A percentile compares a stretch with the other conserved stretches of the same genome.
These are phyloP conservation scores for Cercospora sp. DNA, from an alignment of 2,329 filamentous ascomycete genomes.

Conservation along the genomic window DNA sequence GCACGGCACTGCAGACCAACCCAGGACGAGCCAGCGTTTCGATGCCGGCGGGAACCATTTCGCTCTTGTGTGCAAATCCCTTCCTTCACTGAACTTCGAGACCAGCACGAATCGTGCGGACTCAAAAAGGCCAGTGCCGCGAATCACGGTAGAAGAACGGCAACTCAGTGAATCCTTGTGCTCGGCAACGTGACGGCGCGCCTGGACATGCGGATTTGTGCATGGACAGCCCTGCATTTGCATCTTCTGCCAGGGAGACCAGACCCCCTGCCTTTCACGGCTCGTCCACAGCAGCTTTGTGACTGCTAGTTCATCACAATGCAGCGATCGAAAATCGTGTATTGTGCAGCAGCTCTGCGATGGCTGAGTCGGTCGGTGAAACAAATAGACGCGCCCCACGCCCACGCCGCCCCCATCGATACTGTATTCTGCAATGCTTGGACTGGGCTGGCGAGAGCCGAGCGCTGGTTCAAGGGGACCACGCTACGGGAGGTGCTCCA, in stretches of 20 bases:
- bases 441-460: background rate
- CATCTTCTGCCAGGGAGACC: constrained; percentile 1
- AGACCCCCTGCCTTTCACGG: background rate
- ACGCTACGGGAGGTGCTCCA: background rate
- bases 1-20: background rate
- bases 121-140: background rate
- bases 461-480: background rate
- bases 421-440: background rate
- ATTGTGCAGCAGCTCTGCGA: background rate
- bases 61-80: background rate
- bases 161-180: background rate
- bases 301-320: background rate
- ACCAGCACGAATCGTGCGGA: constrained; percentile 1
- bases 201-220: background rate
- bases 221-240: constrained; percentile 4
- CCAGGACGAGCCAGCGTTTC: background rate
- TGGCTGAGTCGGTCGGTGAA: background rate
- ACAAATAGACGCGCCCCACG: background rate
- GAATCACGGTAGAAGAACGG: constrained; percentile 14
- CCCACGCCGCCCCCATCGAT: background rate
- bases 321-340: background rate
- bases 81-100: background rate
- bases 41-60: background rate
- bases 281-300: constrained; percentile 1
- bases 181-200: constrained; percentile 11